Evolutionary conservation across 2,329 filamentous ascomycete genomes (phyloP).

Genomic region (Beauveria sp.): DNA sequence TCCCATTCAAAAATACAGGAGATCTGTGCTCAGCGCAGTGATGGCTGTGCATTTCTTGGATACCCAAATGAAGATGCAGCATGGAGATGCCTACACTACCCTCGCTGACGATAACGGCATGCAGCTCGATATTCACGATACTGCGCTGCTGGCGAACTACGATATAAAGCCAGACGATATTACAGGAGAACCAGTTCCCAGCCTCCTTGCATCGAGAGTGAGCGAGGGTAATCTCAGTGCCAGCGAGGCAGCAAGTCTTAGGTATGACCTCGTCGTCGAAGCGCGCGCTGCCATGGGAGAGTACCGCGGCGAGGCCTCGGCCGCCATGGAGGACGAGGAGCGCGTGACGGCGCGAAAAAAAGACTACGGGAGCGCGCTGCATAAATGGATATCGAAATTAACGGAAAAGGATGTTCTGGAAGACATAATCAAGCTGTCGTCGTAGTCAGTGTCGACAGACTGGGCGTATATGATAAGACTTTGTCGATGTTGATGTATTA

Average conservation of each 20-base stretch:
- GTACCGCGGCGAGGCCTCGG: constrained; percentile 40
- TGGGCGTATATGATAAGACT: background rate
- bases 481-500: background rate
- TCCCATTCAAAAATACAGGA: constrained; percentile 45
- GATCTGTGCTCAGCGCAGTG: constrained; percentile 35
- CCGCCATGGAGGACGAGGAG: constrained; percentile 39
- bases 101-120: background rate
- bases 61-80: constrained; percentile 18
- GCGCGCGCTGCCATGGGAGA: constrained; percentile 34
- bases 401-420: constrained; percentile 57
- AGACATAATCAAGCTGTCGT: constrained; percentile 25
- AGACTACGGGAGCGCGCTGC: constrained; percentile 63
- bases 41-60: constrained; percentile 32
- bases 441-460: background rate
- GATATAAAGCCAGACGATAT: background rate
- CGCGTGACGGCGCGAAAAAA: constrained; percentile 49
- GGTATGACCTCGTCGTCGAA: constrained; percentile 31
- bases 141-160: background rate
- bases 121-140: background rate
- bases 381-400: constrained; percentile 61
- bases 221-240: constrained; percentile 5
- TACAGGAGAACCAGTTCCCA: background rate
- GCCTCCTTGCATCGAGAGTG: background rate
- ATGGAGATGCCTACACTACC: background rate
- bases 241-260: constrained; percentile 26